Percentiles rank a stretch among this genome's conserved stretches.
Conservation (phyloP, 495 filamentous ascomycete species). For the Neohortaea acidophila region DNA sequence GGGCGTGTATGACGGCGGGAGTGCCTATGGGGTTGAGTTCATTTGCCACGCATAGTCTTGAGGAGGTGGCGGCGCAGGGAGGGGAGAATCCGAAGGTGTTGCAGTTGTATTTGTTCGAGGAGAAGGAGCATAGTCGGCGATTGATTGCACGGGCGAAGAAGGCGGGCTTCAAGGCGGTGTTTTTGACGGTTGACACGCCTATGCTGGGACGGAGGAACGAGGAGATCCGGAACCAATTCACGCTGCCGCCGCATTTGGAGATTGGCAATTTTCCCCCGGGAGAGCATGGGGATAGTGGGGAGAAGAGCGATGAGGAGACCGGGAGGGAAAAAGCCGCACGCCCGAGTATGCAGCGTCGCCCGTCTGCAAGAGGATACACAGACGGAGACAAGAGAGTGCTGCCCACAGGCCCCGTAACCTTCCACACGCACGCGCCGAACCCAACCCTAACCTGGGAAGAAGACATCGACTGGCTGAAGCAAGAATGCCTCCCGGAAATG, state of each 20-base stretch:
- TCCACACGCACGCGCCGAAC: constrained; percentile 26
- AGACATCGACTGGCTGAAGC: constrained; percentile 25
- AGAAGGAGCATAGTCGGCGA: constrained; percentile 25
- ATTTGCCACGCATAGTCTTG: constrained; percentile 18
- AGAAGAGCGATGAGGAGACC: constrained; percentile 4
- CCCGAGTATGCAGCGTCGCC: constrained; percentile 7
- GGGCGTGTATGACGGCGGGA: constrained; percentile 12
- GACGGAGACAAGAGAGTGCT: constrained; percentile 18
- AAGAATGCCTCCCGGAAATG: constrained; percentile 25
- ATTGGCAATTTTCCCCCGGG: constrained; percentile 23
- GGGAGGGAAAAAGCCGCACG: not conserved
- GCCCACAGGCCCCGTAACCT: constrained; percentile 24
- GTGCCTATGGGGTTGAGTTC: constrained; percentile 17
- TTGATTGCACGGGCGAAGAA: constrained; percentile 32
- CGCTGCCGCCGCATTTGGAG: constrained; percentile 26
- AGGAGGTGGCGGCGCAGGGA: constrained; percentile 17
- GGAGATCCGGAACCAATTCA: constrained; percentile 34
- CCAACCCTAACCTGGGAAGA: constrained; percentile 27
- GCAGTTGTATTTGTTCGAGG: constrained; percentile 22
- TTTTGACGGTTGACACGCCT: constrained; percentile 28
- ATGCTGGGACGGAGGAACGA: constrained; percentile 26
- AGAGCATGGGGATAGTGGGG: constrained; percentile 11
- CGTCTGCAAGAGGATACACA: constrained; percentile 14
- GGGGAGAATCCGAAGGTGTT: constrained; percentile 14
- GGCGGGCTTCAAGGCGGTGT: constrained; percentile 25